phyloP scores from a whole-genome alignment of 257 asterid species.

The Gynochthodes officinalis region DNA sequence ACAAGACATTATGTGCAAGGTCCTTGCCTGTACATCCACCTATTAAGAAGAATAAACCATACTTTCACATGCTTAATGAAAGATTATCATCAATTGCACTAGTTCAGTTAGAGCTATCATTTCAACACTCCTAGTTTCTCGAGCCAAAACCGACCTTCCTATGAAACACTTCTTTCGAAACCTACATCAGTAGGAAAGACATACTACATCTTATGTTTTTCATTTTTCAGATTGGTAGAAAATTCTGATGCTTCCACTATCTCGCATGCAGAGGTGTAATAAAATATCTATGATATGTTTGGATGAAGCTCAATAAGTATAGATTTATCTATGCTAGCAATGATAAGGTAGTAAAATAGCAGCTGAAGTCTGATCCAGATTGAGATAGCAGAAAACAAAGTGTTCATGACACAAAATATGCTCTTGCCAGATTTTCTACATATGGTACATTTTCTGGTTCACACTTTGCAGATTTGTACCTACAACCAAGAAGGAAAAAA shows the following conservation, averaged over 20 bases:
- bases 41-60: too few species aligned
- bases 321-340: not conserved
- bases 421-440: not conserved
- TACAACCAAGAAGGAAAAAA: not conserved
- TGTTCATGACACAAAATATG: not conserved
- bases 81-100: not conserved
- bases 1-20: not conserved
- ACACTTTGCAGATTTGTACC: not conserved
- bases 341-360: not conserved
- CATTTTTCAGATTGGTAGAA: not conserved
- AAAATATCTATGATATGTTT: not conserved
- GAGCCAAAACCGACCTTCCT: not conserved
- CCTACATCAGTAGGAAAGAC: not conserved
- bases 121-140: not conserved
- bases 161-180: not conserved
- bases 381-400: not conserved
- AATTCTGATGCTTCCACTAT: conserved; percentile 5
- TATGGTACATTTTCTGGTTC: not conserved
- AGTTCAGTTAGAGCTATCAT: not conserved
- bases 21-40: not conserved
- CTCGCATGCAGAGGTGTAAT: not conserved
- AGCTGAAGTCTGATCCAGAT: not conserved
- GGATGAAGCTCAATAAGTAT: not conserved
- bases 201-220: not conserved
- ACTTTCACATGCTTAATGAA: not conserved